phyloP scores from a whole-genome alignment of 2,329 filamentous ascomycete species.

The Penicillium sp. region DNA sequence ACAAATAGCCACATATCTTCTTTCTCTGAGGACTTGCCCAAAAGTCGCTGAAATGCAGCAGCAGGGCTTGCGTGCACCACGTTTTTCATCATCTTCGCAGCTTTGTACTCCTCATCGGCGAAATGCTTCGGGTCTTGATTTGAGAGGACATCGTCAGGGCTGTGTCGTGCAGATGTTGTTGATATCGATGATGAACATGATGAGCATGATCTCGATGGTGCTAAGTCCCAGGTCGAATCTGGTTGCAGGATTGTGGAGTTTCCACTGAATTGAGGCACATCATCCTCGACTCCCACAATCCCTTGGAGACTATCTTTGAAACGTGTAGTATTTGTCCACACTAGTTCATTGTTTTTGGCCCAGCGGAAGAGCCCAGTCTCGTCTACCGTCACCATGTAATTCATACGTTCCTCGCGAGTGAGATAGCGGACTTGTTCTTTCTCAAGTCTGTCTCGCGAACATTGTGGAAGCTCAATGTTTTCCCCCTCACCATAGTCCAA shows the following conservation, averaged over 20 bases:
- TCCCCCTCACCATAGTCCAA: constrained; percentile 78
- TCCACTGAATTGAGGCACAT: constrained; percentile 55
- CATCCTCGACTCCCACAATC: constrained; percentile 63
- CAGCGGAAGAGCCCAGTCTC: constrained; percentile 74
- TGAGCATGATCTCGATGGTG: neutral
- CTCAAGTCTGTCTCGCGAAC: constrained; percentile 72
- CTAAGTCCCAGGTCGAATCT: neutral
- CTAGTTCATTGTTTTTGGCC: constrained; percentile 76
- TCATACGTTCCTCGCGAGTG: constrained; percentile 74
- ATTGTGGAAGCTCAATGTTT: constrained; percentile 66
- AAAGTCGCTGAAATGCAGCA: constrained; percentile 73
- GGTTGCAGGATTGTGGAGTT: constrained; percentile 27
- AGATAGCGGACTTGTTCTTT: constrained; percentile 80
- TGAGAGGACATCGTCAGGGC: constrained; percentile 3
- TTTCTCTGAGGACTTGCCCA: constrained; percentile 70
- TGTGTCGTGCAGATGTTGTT: constrained; percentile 24
- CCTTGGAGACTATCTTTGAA: constrained; percentile 80
- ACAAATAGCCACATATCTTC: constrained; percentile 94
- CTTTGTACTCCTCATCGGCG: constrained; percentile 62
- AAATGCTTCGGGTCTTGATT: constrained; percentile 55
- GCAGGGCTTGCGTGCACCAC: constrained; percentile 68
- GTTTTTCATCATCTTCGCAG: constrained; percentile 59
- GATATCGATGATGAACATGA: constrained; percentile 17
- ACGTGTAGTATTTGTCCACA: constrained; percentile 68
- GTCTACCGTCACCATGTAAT: constrained; percentile 79